Percentiles rank a stretch among this genome's conserved stretches.
Conservation (phyloP, 2,329 filamentous ascomycete species). For the Diaporthe longicolla region DNA sequence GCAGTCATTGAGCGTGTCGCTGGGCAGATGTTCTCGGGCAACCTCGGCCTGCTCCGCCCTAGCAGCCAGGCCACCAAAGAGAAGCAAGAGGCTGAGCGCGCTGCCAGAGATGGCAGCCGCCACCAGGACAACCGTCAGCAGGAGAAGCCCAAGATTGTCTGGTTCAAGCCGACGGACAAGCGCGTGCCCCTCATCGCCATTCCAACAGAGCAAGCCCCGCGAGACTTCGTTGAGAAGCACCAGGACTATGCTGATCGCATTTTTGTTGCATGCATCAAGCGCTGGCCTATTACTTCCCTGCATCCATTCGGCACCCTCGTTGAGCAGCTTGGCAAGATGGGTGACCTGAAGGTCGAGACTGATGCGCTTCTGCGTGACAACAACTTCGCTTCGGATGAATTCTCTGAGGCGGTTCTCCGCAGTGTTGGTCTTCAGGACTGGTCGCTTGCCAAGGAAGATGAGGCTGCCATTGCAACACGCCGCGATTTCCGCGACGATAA, state of each 20-base stretch:
- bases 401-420: slow-evolving; percentile 94
- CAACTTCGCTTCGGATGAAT: slow-evolving; percentile 98
- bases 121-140: slow-evolving; percentile 87
- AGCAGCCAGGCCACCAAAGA: slow-evolving; percentile 99
- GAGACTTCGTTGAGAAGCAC: slow-evolving; percentile 98
- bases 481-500: slow-evolving; percentile 92
- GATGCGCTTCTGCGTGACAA: slow-evolving; percentile 97
- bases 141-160: slow-evolving; percentile 99
- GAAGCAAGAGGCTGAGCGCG: slow-evolving; percentile 97
- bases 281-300: slow-evolving; percentile 99
- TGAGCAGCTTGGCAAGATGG: slow-evolving; percentile 97
- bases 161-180: slow-evolving; percentile 99
- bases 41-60: slow-evolving; percentile 91
- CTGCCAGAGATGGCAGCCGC: slow-evolving; percentile 86
- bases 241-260: slow-evolving; percentile 98
- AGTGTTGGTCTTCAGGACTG: slow-evolving; percentile 94
- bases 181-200: slow-evolving; percentile 98
- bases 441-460: slow-evolving; percentile 87
- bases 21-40: slow-evolving; percentile 99
- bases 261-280: slow-evolving; percentile 98
- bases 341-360: slow-evolving; percentile 96
- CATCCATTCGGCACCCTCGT: slow-evolving; percentile 98
- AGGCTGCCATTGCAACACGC: slow-evolving; percentile 78
- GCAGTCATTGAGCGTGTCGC: slow-evolving; percentile 97
- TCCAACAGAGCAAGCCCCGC: slow-evolving; percentile 95